Conservation (phyloP, 2,329 filamentous ascomycete species). For the Fusarium mundagurra region DNA sequence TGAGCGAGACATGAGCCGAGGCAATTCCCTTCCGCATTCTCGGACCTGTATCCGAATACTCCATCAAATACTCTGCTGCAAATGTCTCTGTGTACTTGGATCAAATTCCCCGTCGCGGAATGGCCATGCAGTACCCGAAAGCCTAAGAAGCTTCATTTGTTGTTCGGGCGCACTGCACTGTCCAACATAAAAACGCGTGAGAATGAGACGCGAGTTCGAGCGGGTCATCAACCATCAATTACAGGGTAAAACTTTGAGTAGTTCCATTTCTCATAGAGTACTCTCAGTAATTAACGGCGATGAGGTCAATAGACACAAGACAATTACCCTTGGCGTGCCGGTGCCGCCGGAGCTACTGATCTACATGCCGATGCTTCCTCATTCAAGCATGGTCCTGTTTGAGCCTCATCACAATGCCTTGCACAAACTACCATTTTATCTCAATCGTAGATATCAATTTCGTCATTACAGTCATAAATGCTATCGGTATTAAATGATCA, state of each 20-base stretch:
- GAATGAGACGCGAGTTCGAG: background rate
- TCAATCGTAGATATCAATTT: background rate
- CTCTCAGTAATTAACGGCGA: rapidly evolving
- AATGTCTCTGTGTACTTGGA: rapidly evolving
- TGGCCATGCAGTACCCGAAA: background rate
- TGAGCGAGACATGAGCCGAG: background rate
- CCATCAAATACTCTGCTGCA: rapidly evolving
- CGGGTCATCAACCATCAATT: rapidly evolving
- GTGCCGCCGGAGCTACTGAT: background rate
- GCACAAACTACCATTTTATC: rapidly evolving
- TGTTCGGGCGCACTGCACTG: rapidly evolving
- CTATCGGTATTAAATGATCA: background rate
- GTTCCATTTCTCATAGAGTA: rapidly evolving
- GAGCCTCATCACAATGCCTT: background rate
- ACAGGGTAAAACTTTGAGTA: rapidly evolving
- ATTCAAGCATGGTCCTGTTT: background rate
- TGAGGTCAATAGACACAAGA: background rate
- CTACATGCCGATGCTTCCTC: background rate
- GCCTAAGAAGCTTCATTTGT: background rate
- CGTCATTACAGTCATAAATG: background rate
- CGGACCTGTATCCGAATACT: background rate
- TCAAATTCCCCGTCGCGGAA: background rate
- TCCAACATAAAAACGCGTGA: background rate
- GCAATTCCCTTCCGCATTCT: background rate
- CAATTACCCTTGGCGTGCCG: background rate